phyloP scores from a whole-genome alignment of 192 early-diverging fungal genomes.

The Oehlia diaphana region DNA sequence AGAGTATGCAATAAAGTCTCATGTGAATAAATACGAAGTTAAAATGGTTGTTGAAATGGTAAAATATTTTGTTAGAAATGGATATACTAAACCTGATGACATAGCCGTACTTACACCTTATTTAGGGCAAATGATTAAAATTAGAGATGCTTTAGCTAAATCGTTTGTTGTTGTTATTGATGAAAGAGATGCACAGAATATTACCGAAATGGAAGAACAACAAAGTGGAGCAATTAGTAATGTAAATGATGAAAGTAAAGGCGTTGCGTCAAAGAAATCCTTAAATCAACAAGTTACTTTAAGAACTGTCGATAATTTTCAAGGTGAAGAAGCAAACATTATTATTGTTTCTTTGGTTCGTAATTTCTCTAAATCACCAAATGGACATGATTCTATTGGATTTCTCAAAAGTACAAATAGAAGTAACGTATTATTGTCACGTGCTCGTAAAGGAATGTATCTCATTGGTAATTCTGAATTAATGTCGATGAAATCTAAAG shows the following conservation, averaged over 20 bases:
- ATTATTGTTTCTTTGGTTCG: constrained; percentile 47
- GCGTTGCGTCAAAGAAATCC: not conserved
- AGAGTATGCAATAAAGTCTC: constrained; percentile 45
- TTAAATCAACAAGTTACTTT: constrained; percentile 33
- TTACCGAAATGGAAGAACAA: constrained; percentile 29
- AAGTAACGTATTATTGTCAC: constrained; percentile 56
- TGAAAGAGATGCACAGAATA: constrained; percentile 39
- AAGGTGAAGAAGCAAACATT: constrained; percentile 48
- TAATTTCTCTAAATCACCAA: constrained; percentile 18
- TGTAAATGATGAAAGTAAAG: not conserved
- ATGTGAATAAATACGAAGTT: constrained; percentile 49
- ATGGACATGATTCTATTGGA: constrained; percentile 40
- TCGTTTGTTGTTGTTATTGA: constrained; percentile 39
- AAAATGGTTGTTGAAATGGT: constrained; percentile 50
- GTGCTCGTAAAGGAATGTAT: constrained; percentile 62
- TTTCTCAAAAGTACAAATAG: constrained; percentile 59
- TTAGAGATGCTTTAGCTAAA: constrained; percentile 36
- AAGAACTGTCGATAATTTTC: constrained; percentile 49
- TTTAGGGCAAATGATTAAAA: constrained; percentile 50
- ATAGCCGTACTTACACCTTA: constrained; percentile 62
- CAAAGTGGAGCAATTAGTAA: no score
- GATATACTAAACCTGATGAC: constrained; percentile 45
- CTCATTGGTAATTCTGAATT: constrained; percentile 50
- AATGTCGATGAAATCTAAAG: constrained; percentile 27
- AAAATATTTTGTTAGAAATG: constrained; percentile 51